Percentiles rank a stretch among this genome's conserved stretches.
phyloP scores from a whole-genome alignment of 1,284 basidiomycete genomes.

The Malassezia equina region DNA sequence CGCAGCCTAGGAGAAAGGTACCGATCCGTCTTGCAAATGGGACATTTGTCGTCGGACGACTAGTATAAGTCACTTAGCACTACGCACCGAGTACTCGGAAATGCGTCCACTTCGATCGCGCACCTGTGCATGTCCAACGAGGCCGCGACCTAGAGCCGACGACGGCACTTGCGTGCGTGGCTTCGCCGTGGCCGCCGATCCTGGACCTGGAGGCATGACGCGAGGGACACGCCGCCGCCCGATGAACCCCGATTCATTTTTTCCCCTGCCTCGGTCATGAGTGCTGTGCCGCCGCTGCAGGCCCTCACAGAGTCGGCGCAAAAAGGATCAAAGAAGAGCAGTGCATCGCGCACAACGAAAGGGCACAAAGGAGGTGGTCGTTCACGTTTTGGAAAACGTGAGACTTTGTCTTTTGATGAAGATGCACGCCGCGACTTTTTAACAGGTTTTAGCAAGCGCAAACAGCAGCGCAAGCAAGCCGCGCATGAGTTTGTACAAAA shows the following conservation, averaged over 20 bases:
- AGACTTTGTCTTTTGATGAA: conserved; percentile 39
- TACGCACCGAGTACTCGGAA: conserved; percentile 27
- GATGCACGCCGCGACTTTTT: conserved; percentile 37
- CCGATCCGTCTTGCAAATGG: conserved; percentile 90
- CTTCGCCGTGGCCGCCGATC: background rate
- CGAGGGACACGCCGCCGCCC: background rate
- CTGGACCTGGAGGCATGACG: background rate
- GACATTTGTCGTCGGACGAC: conserved; percentile 66
- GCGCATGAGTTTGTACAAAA: conserved; percentile 29
- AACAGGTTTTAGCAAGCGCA: conserved; percentile 45
- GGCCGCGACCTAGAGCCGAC: background rate
- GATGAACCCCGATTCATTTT: background rate
- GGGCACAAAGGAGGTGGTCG: background rate
- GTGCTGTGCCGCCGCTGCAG: conserved; percentile 8
- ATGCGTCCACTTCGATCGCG: conserved; percentile 34
- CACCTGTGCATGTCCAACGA: conserved; percentile 17
- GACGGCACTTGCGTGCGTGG: conserved; percentile 3
- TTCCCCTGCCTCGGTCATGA: background rate
- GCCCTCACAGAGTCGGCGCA: conserved; percentile 22
- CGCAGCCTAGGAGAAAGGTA: conserved; percentile 90
- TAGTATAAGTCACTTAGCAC: background rate
- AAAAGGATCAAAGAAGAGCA: conserved; percentile 8
- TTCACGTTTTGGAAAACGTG: conserved; percentile 20
- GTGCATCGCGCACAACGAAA: background rate
- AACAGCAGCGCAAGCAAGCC: conserved; percentile 37